phyloP scores from a whole-genome alignment of 2,329 filamentous ascomycete species.

The Dendrostoma leiphaemia region DNA sequence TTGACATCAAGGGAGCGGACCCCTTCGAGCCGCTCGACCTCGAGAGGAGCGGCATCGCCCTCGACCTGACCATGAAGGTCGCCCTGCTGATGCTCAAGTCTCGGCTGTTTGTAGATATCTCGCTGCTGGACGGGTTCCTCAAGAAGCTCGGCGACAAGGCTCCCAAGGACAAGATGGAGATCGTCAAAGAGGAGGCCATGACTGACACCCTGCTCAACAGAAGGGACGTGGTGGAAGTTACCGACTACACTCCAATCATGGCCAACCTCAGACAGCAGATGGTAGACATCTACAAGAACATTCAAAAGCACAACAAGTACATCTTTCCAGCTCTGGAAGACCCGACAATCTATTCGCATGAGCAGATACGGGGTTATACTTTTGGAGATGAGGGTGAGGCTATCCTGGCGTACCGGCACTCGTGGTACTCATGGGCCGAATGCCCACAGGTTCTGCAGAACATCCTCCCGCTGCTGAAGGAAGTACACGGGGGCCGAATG shows the following conservation, averaged over 20 bases:
- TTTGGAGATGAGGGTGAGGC: background rate
- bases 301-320: background rate
- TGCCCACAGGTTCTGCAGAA: background rate
- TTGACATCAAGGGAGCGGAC: slow-evolving; percentile 38
- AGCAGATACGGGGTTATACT: background rate
- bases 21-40: slow-evolving; percentile 32
- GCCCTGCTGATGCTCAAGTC: background rate
- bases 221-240: background rate
- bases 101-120: background rate
- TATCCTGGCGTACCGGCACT: background rate
- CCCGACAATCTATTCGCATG: background rate
- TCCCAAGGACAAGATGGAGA: background rate
- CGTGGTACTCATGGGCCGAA: background rate
- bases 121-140: background rate
- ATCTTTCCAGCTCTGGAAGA: background rate
- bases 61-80: background rate
- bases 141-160: background rate
- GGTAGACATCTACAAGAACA: background rate
- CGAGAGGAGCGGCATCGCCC: background rate
- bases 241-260: background rate
- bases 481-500: background rate
- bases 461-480: background rate
- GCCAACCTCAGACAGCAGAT: background rate
- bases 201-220: background rate
- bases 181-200: background rate